Evolutionary conservation across 768 basidiomycete genomes (phyloP), one percentile per base, ranked within the genome.

Genomic region (Phaeotremella skinneri): DNA sequence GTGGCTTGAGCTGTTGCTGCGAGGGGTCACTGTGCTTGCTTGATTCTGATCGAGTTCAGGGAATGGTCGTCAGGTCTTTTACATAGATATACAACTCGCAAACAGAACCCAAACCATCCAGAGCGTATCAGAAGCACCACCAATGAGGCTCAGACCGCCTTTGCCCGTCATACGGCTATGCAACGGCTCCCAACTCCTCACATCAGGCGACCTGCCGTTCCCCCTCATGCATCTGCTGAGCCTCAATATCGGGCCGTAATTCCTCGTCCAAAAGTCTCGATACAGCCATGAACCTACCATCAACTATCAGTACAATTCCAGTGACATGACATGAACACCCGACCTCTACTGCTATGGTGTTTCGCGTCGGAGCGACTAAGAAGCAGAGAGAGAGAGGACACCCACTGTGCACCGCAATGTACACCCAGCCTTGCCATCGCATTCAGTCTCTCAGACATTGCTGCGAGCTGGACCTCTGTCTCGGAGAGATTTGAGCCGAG

Each of bases 391-490:
- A 21, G 23, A 45, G 41, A 20, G 45, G 17, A 9, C 13, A 79
- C 86, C 69, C 74, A 90, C 89, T 90, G 90, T 54, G 89, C 87
- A 20, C 87, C 88, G 74, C 89, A 87, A 49, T 85, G 80, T 0
- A 87, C 87, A 14, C 89, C 86, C 62, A 92, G 85, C 29, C 83
- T 84, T 55, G 84, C 79, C 89, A 91, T 90, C 16, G 87, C 85
- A 56, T 87, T 83, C 53, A 91, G 76, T 78, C 89, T 88, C 45
- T 83, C 81, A 62, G 88, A 85, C 64, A 91, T 81, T 54, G 85
- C 83, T 70, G 87, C 88, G 76, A 88, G 87, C 23, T 90, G 81
- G 65, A 85, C 85, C 34, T 88, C 86, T 0, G 89, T 89, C 64
- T 85, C 86, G 25, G 81, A 80, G 49, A 91, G 81, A 0, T 86